Evolutionary conservation across 2,329 filamentous ascomycete genomes (phyloP).

Genomic region (Phymatotrichopsis omnivora): DNA sequence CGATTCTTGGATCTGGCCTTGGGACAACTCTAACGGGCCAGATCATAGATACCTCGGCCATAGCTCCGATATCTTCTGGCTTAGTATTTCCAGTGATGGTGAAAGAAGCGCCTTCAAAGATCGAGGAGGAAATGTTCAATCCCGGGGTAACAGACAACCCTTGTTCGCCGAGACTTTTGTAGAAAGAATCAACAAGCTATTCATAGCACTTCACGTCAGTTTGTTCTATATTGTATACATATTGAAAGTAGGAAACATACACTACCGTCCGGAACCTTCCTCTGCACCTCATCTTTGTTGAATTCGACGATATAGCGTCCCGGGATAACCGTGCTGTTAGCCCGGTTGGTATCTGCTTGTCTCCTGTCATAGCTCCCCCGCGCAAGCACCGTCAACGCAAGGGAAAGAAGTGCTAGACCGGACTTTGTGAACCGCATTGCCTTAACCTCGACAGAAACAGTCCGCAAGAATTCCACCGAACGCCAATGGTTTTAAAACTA

Average conservation of each 20-base stretch:
- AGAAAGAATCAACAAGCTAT: slow-evolving; percentile 15
- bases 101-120: slow-evolving; percentile 25
- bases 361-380: no score
- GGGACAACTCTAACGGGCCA: slow-evolving; percentile 19
- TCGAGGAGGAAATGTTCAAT: slow-evolving; percentile 22
- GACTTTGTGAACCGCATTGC: no score
- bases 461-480: no score
- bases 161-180: slow-evolving; percentile 14
- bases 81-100: slow-evolving; percentile 14
- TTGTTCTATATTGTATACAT: no score
- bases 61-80: slow-evolving; percentile 16
- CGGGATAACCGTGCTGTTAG: slow-evolving; percentile 11
- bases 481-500: no score
- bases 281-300: slow-evolving; percentile 9
- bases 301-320: slow-evolving; percentile 24
- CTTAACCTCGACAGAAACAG: no score
- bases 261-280: slow-evolving; percentile 3
- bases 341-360: no score
- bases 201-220: background rate
- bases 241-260: slow-evolving; percentile 12
- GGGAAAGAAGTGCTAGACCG: no score
- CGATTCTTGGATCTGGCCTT: slow-evolving; percentile 12
- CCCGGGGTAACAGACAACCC: slow-evolving; percentile 16
- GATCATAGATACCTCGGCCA: slow-evolving; percentile 17
- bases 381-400: no score